Conservation (phyloP, 2,329 filamentous ascomycete species). For the Cladosporium sphaerospermum region DNA sequence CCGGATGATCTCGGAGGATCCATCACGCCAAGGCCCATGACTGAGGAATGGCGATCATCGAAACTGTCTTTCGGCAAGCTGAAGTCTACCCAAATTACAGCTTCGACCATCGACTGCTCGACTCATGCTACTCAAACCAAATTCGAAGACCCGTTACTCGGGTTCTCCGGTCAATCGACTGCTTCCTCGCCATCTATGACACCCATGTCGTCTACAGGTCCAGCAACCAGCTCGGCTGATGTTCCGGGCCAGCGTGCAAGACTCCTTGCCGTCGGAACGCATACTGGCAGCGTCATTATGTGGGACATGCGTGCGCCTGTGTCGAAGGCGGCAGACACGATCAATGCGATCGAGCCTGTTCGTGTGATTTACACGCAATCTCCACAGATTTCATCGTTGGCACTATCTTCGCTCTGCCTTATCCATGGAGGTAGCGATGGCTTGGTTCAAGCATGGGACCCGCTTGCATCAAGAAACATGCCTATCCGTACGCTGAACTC, state of each 20-base stretch:
- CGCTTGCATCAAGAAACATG: constrained; percentile 69
- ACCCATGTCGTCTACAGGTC: constrained; percentile 44
- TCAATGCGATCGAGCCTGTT: constrained; percentile 62
- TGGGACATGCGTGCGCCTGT: constrained; percentile 75
- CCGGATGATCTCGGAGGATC: constrained; percentile 23
- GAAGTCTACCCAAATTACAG: constrained; percentile 57
- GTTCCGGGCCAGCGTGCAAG: constrained; percentile 81
- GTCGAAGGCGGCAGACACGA: constrained; percentile 47
- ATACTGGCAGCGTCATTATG: constrained; percentile 65
- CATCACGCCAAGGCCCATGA: constrained; percentile 24
- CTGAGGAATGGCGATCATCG: constrained; percentile 63
- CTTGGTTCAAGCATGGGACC: constrained; percentile 93
- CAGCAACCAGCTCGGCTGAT: constrained; percentile 46
- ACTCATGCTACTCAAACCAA: constrained; percentile 63
- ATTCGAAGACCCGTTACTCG: constrained; percentile 70
- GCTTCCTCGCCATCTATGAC: constrained; percentile 50
- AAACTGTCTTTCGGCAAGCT: constrained; percentile 56
- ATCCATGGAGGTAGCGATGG: constrained; percentile 93
- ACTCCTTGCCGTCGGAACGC: constrained; percentile 74
- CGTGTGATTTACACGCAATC: constrained; percentile 85
- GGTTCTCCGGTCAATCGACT: constrained; percentile 49
- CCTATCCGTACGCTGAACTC: constrained; percentile 84
- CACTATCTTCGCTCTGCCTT: constrained; percentile 76
- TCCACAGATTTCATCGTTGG: constrained; percentile 76
- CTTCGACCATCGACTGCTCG: constrained; percentile 68